phyloP scores from a whole-genome alignment of 306 rosid species.

The Fragaria nilgerrensis region DNA sequence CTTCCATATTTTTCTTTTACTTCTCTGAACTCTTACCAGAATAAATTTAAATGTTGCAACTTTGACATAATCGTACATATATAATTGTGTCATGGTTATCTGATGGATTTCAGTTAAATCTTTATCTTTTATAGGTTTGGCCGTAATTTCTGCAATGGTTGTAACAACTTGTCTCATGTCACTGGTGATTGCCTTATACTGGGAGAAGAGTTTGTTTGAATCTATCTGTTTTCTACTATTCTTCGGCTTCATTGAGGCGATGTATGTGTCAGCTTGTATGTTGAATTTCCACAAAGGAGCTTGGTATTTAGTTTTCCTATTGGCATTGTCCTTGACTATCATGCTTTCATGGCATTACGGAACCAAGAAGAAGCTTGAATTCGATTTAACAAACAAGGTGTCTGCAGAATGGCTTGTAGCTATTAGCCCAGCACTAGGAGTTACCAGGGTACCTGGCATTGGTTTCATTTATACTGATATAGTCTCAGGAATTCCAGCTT shows the following conservation, averaged over 20 bases:
- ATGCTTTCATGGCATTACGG: conserved; percentile 88
- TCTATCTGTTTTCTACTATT: conserved; percentile 48
- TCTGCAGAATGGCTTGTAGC: conserved; percentile 68
- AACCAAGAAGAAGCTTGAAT: conserved; percentile 74
- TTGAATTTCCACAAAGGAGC: conserved; percentile 71
- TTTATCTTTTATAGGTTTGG: conserved; percentile 52
- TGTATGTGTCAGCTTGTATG: conserved; percentile 63
- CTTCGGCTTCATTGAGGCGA: conserved; percentile 60
- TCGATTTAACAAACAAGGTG: conserved; percentile 69
- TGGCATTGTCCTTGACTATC: conserved; percentile 48
- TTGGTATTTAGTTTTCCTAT: conserved; percentile 68
- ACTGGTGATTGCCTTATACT: conserved; percentile 63
- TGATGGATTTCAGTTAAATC: conserved; percentile 5
- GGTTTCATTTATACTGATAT: conserved; percentile 78
- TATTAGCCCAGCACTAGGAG: conserved; percentile 62
- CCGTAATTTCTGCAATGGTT: conserved; percentile 67
- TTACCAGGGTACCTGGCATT: conserved; percentile 71
- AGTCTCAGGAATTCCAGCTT: conserved; percentile 75
- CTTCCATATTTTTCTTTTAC: not conserved
- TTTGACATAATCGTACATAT: not conserved
- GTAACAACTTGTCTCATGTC: conserved; percentile 81
- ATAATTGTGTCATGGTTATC: not conserved
- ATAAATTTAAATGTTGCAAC: not conserved
- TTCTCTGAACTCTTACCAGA: not conserved
- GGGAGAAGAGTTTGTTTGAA: conserved; percentile 58